Conservation (phyloP, 345 rosid species). For the Bruguiera sexangula region DNA sequence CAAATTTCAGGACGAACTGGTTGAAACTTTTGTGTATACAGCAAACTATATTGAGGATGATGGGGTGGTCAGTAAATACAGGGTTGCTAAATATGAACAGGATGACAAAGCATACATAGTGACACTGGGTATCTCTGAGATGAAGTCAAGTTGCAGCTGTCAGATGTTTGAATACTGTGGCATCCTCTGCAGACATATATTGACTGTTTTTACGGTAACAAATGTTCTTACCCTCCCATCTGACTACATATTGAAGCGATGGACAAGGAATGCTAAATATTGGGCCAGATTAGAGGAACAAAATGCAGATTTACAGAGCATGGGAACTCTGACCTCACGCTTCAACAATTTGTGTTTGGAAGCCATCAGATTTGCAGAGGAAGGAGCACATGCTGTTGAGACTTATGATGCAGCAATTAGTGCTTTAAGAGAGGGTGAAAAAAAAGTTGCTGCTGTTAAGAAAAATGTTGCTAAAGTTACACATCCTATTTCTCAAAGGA, state of each 20-base stretch:
- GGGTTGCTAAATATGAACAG: conserved; percentile 63
- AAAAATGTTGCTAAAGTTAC: conserved; percentile 41
- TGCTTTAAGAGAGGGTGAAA: conserved; percentile 45
- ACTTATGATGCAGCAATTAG: conserved; percentile 45
- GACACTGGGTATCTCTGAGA: conserved; percentile 38
- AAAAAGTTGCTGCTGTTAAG: conserved; percentile 39
- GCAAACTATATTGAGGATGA: conserved; percentile 59
- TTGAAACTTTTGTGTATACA: conserved; percentile 63
- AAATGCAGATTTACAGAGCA: conserved; percentile 27
- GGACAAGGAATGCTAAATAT: conserved; percentile 61
- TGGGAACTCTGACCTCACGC: conserved; percentile 45
- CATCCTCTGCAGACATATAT: conserved; percentile 55
- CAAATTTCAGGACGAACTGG: conserved; percentile 70
- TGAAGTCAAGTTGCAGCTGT: conserved; percentile 60
- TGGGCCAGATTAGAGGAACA: conserved; percentile 41
- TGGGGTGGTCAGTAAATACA: conserved; percentile 38
- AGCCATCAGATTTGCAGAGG: conserved; percentile 55
- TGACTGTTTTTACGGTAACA: conserved; percentile 65
- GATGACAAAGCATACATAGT: conserved; percentile 56
- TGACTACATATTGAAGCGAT: conserved; percentile 53
- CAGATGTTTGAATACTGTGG: conserved; percentile 71
- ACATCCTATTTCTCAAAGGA: conserved; percentile 37
- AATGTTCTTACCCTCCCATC: conserved; percentile 62
- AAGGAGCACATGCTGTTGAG: conserved; percentile 53
- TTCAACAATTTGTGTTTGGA: conserved; percentile 54